Evolutionary conservation across 805 yeast genomes (phyloP).

Genomic region (Metschnikowia anglica): DNA sequence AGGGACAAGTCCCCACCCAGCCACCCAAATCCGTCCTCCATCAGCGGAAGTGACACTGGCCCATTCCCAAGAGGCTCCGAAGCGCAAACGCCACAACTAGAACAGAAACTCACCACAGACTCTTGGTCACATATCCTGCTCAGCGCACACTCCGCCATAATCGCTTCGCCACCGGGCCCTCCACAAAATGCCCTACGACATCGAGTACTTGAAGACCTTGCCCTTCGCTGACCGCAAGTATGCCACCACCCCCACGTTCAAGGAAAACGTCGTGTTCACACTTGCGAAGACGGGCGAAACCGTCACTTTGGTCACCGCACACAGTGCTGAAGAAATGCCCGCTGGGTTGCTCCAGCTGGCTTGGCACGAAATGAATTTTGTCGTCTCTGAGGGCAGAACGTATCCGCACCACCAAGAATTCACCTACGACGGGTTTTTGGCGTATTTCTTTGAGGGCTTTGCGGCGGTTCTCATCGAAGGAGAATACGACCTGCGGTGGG

Average conservation of each 20-base stretch:
- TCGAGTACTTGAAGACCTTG: conserved; percentile 17
- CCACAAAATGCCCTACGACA: conserved; percentile 12
- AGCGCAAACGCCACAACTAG: no score
- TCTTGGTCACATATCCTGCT: no score
- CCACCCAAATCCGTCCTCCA: no score
- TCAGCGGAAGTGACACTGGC: no score
- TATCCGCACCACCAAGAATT: conserved; percentile 58
- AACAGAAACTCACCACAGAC: no score
- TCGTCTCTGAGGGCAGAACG: conserved; percentile 70
- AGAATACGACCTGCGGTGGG: conserved; percentile 25
- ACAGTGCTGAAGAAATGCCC: conserved; percentile 51
- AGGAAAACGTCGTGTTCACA: conserved; percentile 38
- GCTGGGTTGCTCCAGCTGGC: conserved; percentile 45
- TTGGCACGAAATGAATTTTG: conserved; percentile 55
- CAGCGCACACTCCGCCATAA: no score
- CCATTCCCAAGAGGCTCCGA: no score
- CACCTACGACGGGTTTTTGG: conserved; percentile 50
- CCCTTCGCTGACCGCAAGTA: conserved; percentile 38
- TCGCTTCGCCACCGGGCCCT: not conserved
- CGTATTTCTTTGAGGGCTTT: conserved; percentile 68
- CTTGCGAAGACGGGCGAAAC: conserved; percentile 40
- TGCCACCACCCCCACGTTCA: conserved; percentile 27
- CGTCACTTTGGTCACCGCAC: conserved; percentile 65
- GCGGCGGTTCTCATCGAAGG: conserved; percentile 59
- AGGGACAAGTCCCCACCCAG: no score